Conservation (phyloP, 2,329 filamentous ascomycete genomes). For the Colletotrichum spaethianum region DNA sequence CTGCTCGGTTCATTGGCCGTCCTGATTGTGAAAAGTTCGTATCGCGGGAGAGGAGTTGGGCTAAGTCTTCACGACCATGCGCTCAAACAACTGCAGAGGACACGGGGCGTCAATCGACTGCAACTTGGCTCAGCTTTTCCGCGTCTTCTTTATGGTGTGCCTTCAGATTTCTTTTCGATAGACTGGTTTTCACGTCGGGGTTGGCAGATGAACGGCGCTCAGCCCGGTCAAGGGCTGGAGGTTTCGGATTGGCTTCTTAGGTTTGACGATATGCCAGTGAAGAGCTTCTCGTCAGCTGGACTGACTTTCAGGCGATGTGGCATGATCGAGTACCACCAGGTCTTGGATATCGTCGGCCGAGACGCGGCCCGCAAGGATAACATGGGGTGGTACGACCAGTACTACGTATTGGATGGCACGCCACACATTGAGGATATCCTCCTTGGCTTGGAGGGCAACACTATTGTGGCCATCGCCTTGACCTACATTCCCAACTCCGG, state of each 20-base stretch:
- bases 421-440: constrained; percentile 67
- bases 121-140: constrained; percentile 73
- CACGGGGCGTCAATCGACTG: constrained; percentile 66
- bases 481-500: constrained; percentile 65
- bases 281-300: constrained; percentile 56
- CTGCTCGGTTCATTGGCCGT: constrained; percentile 70
- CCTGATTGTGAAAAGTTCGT: constrained; percentile 65
- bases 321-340: constrained; percentile 59
- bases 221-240: constrained; percentile 59
- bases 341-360: constrained; percentile 65
- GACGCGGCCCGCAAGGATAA: constrained; percentile 62
- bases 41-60: constrained; percentile 66
- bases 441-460: constrained; percentile 63
- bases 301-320: constrained; percentile 62
- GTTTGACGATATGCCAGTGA: constrained; percentile 64
- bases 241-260: constrained; percentile 69
- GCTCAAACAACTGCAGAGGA: constrained; percentile 62
- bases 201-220: constrained; percentile 61
- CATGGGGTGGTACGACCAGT: constrained; percentile 74
- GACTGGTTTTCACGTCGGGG: constrained; percentile 69
- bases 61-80: constrained; percentile 67
- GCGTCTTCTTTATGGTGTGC: constrained; percentile 69
- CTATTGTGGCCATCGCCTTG: constrained; percentile 67
- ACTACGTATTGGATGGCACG: constrained; percentile 64
- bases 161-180: constrained; percentile 56